A percentile compares a stretch with the other conserved stretches of the same genome.
These are phyloP conservation scores for Cephaloascus fragrans DNA, from an alignment of 805 yeast species.

Conservation along the genomic window DNA sequence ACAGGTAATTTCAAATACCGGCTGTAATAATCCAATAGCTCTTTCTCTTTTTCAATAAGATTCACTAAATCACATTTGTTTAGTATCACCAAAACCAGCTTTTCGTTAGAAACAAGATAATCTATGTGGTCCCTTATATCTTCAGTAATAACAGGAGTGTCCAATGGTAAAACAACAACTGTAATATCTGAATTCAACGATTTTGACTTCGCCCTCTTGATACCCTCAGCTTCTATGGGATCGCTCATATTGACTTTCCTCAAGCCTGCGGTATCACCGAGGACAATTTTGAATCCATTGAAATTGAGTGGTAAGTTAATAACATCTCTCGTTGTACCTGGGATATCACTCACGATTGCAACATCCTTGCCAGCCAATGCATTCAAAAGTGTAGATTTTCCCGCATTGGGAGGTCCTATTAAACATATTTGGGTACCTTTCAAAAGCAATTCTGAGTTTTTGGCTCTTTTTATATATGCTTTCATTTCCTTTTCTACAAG, in stretches of 20 bases:
- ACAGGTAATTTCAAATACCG: slow-evolving; percentile 7
- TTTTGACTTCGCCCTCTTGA: slow-evolving; percentile 58
- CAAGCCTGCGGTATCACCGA: slow-evolving; percentile 93
- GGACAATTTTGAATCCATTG: slow-evolving; percentile 70
- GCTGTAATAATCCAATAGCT: slow-evolving; percentile 1
- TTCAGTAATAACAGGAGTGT: slow-evolving; percentile 16
- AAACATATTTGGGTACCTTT: slow-evolving; percentile 67
- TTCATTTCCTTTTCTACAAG: slow-evolving; percentile 34
- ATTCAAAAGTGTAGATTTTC: slow-evolving; percentile 83
- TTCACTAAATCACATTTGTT: slow-evolving; percentile 51
- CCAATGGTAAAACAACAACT: slow-evolving; percentile 52
- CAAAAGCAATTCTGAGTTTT: slow-evolving; percentile 51
- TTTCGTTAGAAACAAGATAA: slow-evolving; percentile 14
- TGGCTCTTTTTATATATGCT: slow-evolving; percentile 33
- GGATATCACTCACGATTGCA: slow-evolving; percentile 83
- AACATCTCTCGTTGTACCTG: slow-evolving; percentile 91
- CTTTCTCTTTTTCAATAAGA: slow-evolving; percentile 8
- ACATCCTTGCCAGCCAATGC: slow-evolving; percentile 68
- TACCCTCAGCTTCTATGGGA: slow-evolving; percentile 69
- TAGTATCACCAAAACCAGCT: slow-evolving; percentile 33
- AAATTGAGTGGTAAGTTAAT: slow-evolving; percentile 76
- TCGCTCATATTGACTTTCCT: slow-evolving; percentile 40
- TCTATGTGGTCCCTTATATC: slow-evolving; percentile 31
- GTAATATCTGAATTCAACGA: slow-evolving; percentile 57
- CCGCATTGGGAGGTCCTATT: slow-evolving; percentile 93